Evolutionary conservation across 2,329 filamentous ascomycete genomes (phyloP).

Genomic region (Aspergillus versicolor): DNA sequence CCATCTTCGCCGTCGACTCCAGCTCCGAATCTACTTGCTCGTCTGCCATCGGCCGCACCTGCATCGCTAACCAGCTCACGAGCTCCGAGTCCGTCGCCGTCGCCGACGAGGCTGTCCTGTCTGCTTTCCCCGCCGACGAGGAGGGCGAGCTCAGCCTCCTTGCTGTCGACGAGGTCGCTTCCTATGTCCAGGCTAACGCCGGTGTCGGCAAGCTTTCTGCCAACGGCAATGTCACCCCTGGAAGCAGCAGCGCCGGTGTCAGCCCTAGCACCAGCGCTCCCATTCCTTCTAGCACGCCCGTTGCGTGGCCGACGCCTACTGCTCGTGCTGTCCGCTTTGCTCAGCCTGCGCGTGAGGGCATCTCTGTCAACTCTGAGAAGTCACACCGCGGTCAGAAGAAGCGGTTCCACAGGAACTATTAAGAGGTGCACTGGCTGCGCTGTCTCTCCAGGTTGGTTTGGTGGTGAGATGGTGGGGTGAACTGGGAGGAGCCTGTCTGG

Average conservation of each 20-base stretch:
- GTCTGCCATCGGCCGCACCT: constrained; percentile 28
- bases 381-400: background rate
- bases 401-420: background rate
- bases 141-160: constrained; percentile 29
- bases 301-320: background rate
- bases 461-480: too few relatives aligned
- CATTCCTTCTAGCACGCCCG: background rate
- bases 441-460: too few relatives aligned
- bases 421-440: background rate
- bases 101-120: constrained; percentile 27
- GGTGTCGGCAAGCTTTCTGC: constrained; percentile 27
- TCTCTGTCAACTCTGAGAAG: too few relatives aligned
- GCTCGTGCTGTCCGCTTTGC: background rate
- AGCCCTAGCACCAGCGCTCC: background rate
- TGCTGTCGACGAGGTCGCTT: constrained; percentile 24
- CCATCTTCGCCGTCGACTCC: constrained; percentile 27
- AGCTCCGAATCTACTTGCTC: constrained; percentile 21
- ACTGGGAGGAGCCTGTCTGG: too few relatives aligned
- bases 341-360: too few relatives aligned
- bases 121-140: constrained; percentile 31
- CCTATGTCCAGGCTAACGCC: constrained; percentile 30
- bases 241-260: background rate
- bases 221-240: constrained; percentile 1
- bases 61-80: constrained; percentile 28
- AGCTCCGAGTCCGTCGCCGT: constrained; percentile 30